A percentile compares a stretch with the other conserved stretches of the same genome.
These are phyloP conservation scores for Phytophthora chlamydospora DNA, from an alignment of 352 stramenopile species.

Conservation along the genomic window DNA sequence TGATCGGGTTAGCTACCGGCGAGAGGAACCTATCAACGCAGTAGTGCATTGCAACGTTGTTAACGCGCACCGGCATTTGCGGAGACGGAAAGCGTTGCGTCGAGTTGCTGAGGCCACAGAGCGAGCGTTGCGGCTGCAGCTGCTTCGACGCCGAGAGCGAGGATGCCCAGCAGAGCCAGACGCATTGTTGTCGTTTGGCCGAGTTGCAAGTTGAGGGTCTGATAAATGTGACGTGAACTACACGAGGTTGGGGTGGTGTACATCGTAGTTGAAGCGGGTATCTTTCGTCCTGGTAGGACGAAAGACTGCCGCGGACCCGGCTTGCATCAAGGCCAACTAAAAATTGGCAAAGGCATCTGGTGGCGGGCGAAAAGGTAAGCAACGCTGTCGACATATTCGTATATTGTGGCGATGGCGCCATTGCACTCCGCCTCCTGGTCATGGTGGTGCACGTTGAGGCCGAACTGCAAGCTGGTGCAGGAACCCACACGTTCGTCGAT, in stretches of 20 bases:
- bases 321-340: too few species aligned
- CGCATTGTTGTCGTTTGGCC: conserved; percentile 15
- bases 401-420: too few species aligned
- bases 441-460: too few species aligned
- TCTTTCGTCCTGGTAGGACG: too few species aligned
- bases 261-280: background rate
- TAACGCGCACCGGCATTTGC: conserved; percentile 20
- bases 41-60: background rate
- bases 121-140: conserved; percentile 20
- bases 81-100: conserved; percentile 30
- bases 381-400: too few species aligned
- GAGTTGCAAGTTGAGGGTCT: background rate
- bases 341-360: too few species aligned
- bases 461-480: too few species aligned
- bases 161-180: conserved; percentile 14
- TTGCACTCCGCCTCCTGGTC: too few species aligned
- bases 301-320: too few species aligned
- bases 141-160: conserved; percentile 14
- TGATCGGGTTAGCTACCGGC: background rate
- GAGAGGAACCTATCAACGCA: background rate
- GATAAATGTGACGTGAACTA: background rate
- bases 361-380: too few species aligned
- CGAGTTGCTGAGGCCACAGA: conserved; percentile 39
- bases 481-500: too few species aligned
- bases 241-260: too few species aligned